Base-by-base conservation (phyloP, 2,329 filamentous ascomycete species). In the Mycosphaerella sp. region DNA sequence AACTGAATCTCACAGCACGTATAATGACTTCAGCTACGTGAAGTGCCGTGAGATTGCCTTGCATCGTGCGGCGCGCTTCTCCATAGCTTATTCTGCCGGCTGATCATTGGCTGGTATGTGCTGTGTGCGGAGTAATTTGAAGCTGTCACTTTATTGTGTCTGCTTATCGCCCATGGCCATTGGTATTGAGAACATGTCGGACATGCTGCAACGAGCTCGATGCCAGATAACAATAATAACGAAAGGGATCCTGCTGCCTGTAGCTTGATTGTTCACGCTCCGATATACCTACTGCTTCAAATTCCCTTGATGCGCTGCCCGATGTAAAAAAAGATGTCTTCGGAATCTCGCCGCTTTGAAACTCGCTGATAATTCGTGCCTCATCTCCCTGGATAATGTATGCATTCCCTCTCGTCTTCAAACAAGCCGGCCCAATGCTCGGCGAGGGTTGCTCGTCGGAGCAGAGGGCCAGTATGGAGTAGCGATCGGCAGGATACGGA, bases 31-130 rank as follows among this genome's bases (percentile, higher is more conserved):
- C 52, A 54, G 41, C 43, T 40, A 35, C 32, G 18, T 42, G 16
- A 52, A 58, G 49, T 58, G 51, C 56, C 56, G 56, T 46, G 50
- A 59, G 56, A 59, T 59, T 57, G 56, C 56, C 54, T 55, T 53
- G 52, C 54, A 53, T 53, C 37, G n/a, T 34, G 30, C 46, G 25
- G 46, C 46, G 10, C 49, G 43, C 35, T 57, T 53, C 56, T 56
- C 28, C 35, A 9, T 48, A 41, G 45, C 45, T 48, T 41, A 48
- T 48, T 41, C 45, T 44, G 10, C 35, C 36, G 16, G 14, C 34
- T 43, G 44, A 25, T 49, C 42, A 42, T 57, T 56, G 56, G 56
- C 54, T 40, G 35, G 44, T 43, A 41, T 40, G 34, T 41, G 32
- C 12, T 34, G 51, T 56, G 27, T 41, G 50, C 53, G 41, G 55